phyloP scores from a whole-genome alignment of 441 rosid genomes.

The Macaranga tanarius region DNA sequence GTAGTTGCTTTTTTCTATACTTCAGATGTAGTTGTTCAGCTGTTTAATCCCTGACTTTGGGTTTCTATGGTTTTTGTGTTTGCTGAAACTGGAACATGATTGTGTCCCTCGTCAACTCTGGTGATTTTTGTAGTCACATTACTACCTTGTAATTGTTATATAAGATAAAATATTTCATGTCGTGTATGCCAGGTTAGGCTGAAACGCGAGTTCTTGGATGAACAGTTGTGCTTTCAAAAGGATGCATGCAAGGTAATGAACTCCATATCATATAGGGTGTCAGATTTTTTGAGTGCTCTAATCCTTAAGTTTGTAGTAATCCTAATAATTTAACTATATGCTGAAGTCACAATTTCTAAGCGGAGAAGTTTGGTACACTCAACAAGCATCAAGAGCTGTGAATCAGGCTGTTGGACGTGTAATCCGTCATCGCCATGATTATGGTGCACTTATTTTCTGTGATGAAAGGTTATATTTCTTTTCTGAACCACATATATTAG shows the following conservation, averaged over 20 bases:
- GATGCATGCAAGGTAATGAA: slow-evolving; percentile 56
- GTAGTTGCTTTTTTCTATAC: neutral
- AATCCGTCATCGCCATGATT: slow-evolving; percentile 94
- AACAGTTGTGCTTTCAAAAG: slow-evolving; percentile 36
- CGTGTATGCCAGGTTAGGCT: slow-evolving; percentile 63
- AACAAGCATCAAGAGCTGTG: slow-evolving; percentile 95
- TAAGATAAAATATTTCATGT: slow-evolving; percentile 16
- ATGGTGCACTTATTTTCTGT: slow-evolving; percentile 91
- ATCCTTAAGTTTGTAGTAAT: slow-evolving; percentile 7
- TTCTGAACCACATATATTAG: neutral
- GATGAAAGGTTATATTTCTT: slow-evolving; percentile 70
- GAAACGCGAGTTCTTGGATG: slow-evolving; percentile 90
- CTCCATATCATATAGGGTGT: slow-evolving; percentile 23
- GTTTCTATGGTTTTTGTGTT: slow-evolving; percentile 1
- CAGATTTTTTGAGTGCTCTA: slow-evolving; percentile 10
- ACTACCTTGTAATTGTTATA: slow-evolving; percentile 13
- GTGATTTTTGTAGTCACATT: neutral
- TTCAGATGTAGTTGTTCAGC: neutral
- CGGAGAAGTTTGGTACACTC: slow-evolving; percentile 91
- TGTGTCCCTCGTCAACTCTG: neutral
- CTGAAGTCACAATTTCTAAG: slow-evolving; percentile 49
- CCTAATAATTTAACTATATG: slow-evolving; percentile 26
- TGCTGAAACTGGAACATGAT: neutral
- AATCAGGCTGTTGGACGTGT: slow-evolving; percentile 99
- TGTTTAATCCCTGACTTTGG: neutral